Evolutionary conservation across 164 flowering plant species (phyloP).

Genomic region (Warburgia ugandensis): DNA sequence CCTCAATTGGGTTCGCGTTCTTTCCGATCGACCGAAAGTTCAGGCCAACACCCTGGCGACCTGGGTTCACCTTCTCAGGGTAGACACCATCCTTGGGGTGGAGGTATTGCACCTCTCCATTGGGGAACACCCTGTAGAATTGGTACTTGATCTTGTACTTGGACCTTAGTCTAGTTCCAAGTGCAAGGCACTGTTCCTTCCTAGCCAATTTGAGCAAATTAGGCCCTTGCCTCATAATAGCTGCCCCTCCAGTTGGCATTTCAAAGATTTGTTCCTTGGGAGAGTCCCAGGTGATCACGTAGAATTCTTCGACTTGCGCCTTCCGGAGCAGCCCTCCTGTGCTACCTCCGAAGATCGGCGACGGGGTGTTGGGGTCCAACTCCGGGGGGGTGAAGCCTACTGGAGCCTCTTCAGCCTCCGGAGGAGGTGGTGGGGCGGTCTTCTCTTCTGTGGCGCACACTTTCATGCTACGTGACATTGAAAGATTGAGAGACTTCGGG

Average conservation of each 20-base stretch:
- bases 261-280: conserved; percentile 87
- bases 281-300: conserved; percentile 87
- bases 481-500: conserved; percentile 25
- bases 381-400: conserved; percentile 83
- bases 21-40: conserved; percentile 89
- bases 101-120: conserved; percentile 92
- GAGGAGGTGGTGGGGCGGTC: conserved; percentile 31
- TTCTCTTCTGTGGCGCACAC: too few species aligned
- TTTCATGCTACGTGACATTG: conserved; percentile 20
- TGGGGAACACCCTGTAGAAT: conserved; percentile 95
- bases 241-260: conserved; percentile 95
- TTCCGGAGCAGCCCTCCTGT: conserved; percentile 76
- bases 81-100: conserved; percentile 99
- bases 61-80: conserved; percentile 97
- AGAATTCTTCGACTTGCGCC: conserved; percentile 87
- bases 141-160: conserved; percentile 99
- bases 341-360: conserved; percentile 89
- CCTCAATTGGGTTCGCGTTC: conserved; percentile 82
- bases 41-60: conserved; percentile 75
- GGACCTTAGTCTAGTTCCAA: conserved; percentile 88
- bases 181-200: conserved; percentile 96
- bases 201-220: conserved; percentile 80
- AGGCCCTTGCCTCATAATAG: conserved; percentile 84
- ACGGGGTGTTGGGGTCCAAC: conserved; percentile 81
- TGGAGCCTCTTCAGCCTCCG: conserved; percentile 31